Conservation (phyloP, 768 basidiomycete species). For the Pisolithus albus region DNA sequence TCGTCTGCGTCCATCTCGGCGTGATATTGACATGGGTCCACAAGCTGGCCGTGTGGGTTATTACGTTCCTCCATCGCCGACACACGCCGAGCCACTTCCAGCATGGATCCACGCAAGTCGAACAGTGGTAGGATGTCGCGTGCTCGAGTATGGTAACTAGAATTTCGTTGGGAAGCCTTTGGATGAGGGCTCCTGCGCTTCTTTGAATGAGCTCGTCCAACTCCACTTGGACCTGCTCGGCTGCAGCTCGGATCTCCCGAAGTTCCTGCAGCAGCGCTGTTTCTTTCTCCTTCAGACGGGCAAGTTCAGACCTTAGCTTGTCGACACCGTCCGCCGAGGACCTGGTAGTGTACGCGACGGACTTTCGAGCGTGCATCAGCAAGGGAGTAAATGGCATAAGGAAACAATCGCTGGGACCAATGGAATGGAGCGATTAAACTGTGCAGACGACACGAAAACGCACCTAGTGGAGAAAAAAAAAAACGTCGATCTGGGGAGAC, state of each 20-base stretch:
- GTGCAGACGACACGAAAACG: background rate
- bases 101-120: background rate
- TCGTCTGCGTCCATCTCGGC: background rate
- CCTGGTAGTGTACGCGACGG: background rate
- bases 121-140: background rate
- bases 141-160: background rate
- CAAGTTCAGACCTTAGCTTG: background rate
- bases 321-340: background rate
- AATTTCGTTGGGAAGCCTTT: constrained; percentile 1
- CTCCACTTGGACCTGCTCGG: background rate
- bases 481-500: background rate
- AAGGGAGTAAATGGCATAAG: background rate
- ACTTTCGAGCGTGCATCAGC: background rate
- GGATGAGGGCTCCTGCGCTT: background rate
- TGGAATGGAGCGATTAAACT: background rate
- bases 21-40: constrained; percentile 2
- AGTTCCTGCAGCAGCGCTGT: background rate
- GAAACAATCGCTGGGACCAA: no score
- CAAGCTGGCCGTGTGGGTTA: background rate
- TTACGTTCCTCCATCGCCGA: constrained; percentile 1
- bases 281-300: background rate
- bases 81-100: constrained; percentile 4
- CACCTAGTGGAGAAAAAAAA: background rate
- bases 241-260: background rate
- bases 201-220: background rate